Evolutionary conservation across 2,329 filamentous ascomycete genomes (phyloP).

Genomic region (Pyricularia pennisetigena): DNA sequence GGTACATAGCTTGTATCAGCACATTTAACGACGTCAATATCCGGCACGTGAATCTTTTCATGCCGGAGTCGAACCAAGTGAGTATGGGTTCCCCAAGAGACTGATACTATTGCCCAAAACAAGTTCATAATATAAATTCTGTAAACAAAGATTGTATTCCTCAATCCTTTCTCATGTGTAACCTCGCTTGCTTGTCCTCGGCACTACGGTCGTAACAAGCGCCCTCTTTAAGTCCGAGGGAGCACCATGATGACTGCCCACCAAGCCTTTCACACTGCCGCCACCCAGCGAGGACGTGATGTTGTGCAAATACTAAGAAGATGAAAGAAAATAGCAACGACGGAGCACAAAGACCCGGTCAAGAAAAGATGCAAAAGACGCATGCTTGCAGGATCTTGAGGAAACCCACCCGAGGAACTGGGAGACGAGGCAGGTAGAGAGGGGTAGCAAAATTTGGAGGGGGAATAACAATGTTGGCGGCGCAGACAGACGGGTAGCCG

Average conservation of each 20-base stretch:
- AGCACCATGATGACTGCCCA: not conserved
- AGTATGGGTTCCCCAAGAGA: not conserved
- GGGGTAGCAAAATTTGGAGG: not conserved
- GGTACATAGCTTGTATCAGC: not conserved
- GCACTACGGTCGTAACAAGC: not conserved
- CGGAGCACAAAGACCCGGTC: not conserved
- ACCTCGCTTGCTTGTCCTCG: not conserved
- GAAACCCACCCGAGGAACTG: not conserved
- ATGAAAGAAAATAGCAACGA: not conserved
- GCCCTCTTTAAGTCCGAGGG: not conserved
- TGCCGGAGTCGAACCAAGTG: not conserved
- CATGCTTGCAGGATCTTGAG: slow-evolving; percentile 1
- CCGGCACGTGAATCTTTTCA: not conserved
- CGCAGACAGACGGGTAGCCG: not conserved
- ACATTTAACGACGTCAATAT: not conserved
- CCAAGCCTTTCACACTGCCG: not conserved
- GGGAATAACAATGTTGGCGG: not conserved
- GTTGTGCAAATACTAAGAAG: not conserved
- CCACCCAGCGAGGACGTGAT: not conserved
- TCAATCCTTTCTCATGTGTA: not conserved
- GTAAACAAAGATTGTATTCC: not conserved
- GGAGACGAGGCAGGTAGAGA: not conserved
- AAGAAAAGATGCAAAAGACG: not conserved
- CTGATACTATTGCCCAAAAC: not conserved
- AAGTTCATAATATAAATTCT: not conserved